Evolutionary conservation across 257 asterid species (phyloP).

Genomic region (Lavandula angustifolia): DNA sequence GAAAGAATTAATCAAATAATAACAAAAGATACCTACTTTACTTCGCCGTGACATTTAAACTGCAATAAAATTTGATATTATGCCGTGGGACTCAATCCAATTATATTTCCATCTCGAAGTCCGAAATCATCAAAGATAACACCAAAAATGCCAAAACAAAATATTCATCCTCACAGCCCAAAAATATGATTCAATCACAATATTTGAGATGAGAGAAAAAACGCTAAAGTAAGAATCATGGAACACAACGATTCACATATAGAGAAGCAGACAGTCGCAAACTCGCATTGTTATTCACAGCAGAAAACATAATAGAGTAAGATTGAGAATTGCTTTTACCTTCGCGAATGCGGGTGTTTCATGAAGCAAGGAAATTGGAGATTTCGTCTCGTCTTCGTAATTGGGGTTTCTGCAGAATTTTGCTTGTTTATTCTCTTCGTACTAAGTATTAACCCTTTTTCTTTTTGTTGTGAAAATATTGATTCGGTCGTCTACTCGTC

Average conservation of each 20-base stretch:
- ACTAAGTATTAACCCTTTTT: no score
- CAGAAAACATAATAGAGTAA: constrained; percentile 13
- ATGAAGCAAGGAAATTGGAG: constrained; percentile 24
- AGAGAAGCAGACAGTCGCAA: constrained; percentile 5
- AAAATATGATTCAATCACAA: constrained; percentile 6
- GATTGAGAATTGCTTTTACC: constrained; percentile 22
- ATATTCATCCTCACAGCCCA: not conserved
- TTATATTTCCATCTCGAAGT: constrained; percentile 15
- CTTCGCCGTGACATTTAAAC: not conserved
- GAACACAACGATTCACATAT: constrained; percentile 3
- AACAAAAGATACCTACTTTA: not conserved
- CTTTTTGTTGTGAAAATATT: no score
- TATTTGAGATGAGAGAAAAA: not conserved
- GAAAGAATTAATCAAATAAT: not conserved
- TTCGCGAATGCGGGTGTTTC: constrained; percentile 21
- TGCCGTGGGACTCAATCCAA: constrained; percentile 7
- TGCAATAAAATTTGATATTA: not conserved
- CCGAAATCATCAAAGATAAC: constrained; percentile 11
- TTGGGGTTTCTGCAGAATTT: constrained; percentile 21
- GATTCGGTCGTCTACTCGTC: no score
- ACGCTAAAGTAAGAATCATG: not conserved
- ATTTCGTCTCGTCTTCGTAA: constrained; percentile 17
- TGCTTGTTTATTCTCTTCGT: not conserved
- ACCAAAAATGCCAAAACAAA: no score
- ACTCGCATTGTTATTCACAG: constrained; percentile 8